Percentiles rank a stretch among this genome's conserved stretches.
phyloP scores from a whole-genome alignment of 1,139 yeast species.

The Protomyces arabidopsidicola region DNA sequence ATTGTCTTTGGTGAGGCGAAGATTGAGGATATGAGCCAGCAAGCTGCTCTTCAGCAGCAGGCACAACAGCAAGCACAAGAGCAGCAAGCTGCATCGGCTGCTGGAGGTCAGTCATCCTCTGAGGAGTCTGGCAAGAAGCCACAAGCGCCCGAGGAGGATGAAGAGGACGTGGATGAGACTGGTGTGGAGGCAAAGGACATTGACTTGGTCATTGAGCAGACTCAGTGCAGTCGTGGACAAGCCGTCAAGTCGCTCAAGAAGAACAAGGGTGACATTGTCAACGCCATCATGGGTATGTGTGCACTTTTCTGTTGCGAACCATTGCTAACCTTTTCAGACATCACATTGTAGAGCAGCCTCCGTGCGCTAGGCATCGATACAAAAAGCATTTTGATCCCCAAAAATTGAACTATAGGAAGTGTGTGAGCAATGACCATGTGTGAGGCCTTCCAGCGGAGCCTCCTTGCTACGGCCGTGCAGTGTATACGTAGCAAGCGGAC shows the following conservation, averaged over 20 bases:
- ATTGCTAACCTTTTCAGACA: background rate
- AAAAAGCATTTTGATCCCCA: background rate
- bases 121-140: constrained; percentile 34
- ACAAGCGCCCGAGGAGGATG: constrained; percentile 32
- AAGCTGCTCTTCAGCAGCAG: constrained; percentile 44
- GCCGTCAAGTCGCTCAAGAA: constrained; percentile 86
- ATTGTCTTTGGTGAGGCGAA: constrained; percentile 97
- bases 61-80: constrained; percentile 37
- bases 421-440: too few species aligned
- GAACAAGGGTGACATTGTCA: constrained; percentile 48
- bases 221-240: constrained; percentile 79
- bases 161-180: constrained; percentile 36
- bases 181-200: constrained; percentile 37
- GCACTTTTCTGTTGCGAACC: background rate
- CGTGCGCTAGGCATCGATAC: background rate
- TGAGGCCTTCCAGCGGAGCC: too few species aligned
- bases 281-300: constrained; percentile 19
- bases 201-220: constrained; percentile 48
- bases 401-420: too few species aligned
- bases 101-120: constrained; percentile 40
- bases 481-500: too few species aligned
- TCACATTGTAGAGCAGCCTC: constrained; percentile 12
- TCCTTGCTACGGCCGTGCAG: too few species aligned
- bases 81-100: constrained; percentile 36
- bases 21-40: constrained; percentile 82